Conservation (phyloP, 805 yeast genomes). For the Limtongia smithiae region DNA sequence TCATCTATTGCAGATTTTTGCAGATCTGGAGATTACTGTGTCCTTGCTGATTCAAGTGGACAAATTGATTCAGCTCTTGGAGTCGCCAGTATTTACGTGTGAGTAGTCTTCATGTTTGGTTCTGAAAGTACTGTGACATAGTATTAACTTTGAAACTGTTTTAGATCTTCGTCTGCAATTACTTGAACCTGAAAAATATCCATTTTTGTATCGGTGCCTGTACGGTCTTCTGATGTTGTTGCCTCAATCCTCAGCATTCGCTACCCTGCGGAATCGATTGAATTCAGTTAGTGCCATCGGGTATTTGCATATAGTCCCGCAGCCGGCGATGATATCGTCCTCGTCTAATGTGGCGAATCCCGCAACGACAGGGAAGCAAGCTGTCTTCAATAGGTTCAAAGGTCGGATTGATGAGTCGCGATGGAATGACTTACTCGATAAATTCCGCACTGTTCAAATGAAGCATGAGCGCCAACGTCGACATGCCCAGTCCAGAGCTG, state of each 20-base stretch:
- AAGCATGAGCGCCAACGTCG: slow-evolving; percentile 37
- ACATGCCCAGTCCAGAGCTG: slow-evolving; percentile 11
- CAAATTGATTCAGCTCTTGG: slow-evolving; percentile 81
- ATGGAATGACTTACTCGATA: slow-evolving; percentile 47
- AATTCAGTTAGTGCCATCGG: slow-evolving; percentile 49
- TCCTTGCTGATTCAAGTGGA: slow-evolving; percentile 82
- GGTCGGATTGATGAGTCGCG: slow-evolving; percentile 33
- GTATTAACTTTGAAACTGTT: neutral
- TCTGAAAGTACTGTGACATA: too few species aligned
- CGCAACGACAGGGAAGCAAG: slow-evolving; percentile 16
- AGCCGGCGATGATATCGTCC: slow-evolving; percentile 7
- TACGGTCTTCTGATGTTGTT: slow-evolving; percentile 90
- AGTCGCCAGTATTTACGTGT: slow-evolving; percentile 81
- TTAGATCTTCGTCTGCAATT: slow-evolving; percentile 72
- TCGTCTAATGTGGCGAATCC: slow-evolving; percentile 20
- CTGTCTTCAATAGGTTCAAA: slow-evolving; percentile 14
- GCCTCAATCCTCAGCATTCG: slow-evolving; percentile 90
- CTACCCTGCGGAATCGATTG: slow-evolving; percentile 72
- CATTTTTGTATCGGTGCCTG: slow-evolving; percentile 77
- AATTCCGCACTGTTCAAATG: slow-evolving; percentile 49
- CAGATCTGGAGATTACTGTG: slow-evolving; percentile 75
- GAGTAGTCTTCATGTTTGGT: neutral
- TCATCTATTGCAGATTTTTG: slow-evolving; percentile 72
- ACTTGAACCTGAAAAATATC: slow-evolving; percentile 79
- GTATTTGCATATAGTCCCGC: slow-evolving; percentile 34